Evolutionary conservation across 805 yeast species (phyloP), one percentile per base, ranked within the genome.

Genomic region (Debaryomyces hansenii): DNA sequence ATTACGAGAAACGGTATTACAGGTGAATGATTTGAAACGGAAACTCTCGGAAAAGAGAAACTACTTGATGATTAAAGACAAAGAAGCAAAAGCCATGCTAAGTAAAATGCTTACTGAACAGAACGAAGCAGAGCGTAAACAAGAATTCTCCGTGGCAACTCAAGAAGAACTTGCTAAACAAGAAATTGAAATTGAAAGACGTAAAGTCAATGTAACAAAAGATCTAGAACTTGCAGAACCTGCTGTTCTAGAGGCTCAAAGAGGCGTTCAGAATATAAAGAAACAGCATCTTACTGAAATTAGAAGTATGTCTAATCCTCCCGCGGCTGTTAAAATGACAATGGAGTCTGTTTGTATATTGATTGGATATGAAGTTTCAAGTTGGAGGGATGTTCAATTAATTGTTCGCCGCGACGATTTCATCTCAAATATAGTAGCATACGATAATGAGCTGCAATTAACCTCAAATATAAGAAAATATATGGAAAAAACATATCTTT

Each of bases 201-300:
- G 95, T 31, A 75, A 80, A 50, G 60, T 63, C 0, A 53, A 59
- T 1, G 96, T 89, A 0, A 59, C 80, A 65, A 60, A 66, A 5
- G 92, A 89, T 46, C 71, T 92, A n/a, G 82, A 79, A 12, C 67
- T 72, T 5, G 96, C 91, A 0, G 94, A 90, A 57, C 97, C 97
- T 0, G 85, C 94, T 0, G 85, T 91, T 5, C 46, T 79, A 2
- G 95, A 86, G 51, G 98, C 98, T 0, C 87, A 86, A 57, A 71
- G 79, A 49, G 96, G 96, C 12, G 98, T 92, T n/a, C 86, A 87
- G 53, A 87, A 89, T 55, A 92, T 92, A 50, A 90, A 90, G 64
- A 92, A 92, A 61, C 95, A 88, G 49, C 97, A 92, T 58, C 71
- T 92, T 36, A 87, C 96, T 1, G 98, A 92, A 64, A 70, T 92